Evolutionary conservation across 768 basidiomycete genomes (phyloP), one percentile per base, ranked within the genome.

Genomic region (Tremella fuciformis): DNA sequence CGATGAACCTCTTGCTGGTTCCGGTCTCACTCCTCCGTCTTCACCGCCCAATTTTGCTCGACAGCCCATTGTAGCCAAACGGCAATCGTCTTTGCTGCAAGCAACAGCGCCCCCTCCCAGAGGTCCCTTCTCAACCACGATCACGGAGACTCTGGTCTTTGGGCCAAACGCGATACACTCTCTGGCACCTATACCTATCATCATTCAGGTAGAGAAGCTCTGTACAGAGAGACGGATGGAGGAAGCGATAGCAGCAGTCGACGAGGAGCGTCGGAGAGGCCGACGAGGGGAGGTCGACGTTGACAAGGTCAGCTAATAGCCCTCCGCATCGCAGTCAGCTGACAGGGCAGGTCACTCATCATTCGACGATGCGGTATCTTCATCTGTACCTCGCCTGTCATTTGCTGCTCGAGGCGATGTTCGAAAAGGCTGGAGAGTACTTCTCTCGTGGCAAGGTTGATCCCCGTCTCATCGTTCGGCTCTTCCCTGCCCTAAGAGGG

Each of bases 361-460:
- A 71, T 41, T 68, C 62, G 1, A 87, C 88, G 66, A 78, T 91
- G 49, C 82, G 82, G 59, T 89, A 89, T 64, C 81, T 90, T 37
- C 88, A 89, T 71, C 88, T 90, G 65, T 84, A 85, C 34, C 83
- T 93, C 53, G 91, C 88, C 15, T 88, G 88, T 70, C 83, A 86
- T 73, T 86, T 86, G 65, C 82, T 93, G 70, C 74, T 80, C 26
- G 88, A 89, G 73, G 90, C 89, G 0, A 80, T 85, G 50, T 93
- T 96, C 72, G 85, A 88, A 60, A 87, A 89, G 58, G 91, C 91
- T 0, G 87, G 86, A 16, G 83, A 82, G 62, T 83, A 88, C 67
- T 82, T 94, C 57, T 85, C 87, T 68, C 82, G 84, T 55, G 91
- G 89, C 37, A 84, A 86, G 46, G 77, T 89, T n/a, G 91, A 96